A percentile compares a stretch with the other conserved stretches of the same genome.
These are phyloP conservation scores for Fusarium kyushuense DNA, from an alignment of 2,329 filamentous ascomycete species.

Conservation along the genomic window DNA sequence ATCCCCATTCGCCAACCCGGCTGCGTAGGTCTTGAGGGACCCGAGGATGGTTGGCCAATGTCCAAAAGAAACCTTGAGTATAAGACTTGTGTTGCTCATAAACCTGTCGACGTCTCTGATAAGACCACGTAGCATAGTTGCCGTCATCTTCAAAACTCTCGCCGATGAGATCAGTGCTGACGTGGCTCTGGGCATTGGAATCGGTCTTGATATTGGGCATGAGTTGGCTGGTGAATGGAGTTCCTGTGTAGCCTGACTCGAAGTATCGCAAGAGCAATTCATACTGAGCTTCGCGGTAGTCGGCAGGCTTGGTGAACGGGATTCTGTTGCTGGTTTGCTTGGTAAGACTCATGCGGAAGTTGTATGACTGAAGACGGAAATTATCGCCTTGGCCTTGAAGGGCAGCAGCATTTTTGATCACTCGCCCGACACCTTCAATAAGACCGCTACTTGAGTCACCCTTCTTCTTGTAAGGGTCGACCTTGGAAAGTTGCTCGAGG, in stretches of 20 bases:
- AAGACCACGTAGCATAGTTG: slow-evolving; percentile 36
- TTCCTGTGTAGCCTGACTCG: slow-evolving; percentile 31
- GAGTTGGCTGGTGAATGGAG: slow-evolving; percentile 33
- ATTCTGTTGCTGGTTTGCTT: slow-evolving; percentile 17
- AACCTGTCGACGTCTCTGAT: slow-evolving; percentile 16
- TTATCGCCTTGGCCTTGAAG: slow-evolving; percentile 21
- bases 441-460: slow-evolving; percentile 25
- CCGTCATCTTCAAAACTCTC: slow-evolving; percentile 24
- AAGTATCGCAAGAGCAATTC: slow-evolving; percentile 38
- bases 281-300: slow-evolving; percentile 33
- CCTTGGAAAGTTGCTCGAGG: slow-evolving; percentile 11
- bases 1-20: slow-evolving; percentile 21
- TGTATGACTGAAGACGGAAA: slow-evolving; percentile 37
- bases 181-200: slow-evolving; percentile 30
- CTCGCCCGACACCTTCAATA: slow-evolving; percentile 24
- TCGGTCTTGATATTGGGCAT: slow-evolving; percentile 42
- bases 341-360: slow-evolving; percentile 37
- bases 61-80: slow-evolving; percentile 37
- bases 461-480: slow-evolving; percentile 33
- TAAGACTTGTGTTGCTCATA: slow-evolving; percentile 27
- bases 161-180: slow-evolving; percentile 39
- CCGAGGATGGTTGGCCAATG: slow-evolving; percentile 29
- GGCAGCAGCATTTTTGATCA: slow-evolving; percentile 12
- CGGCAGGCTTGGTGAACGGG: slow-evolving; percentile 32
- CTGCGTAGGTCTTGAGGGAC: slow-evolving; percentile 17